phyloP scores from a whole-genome alignment of 768 basidiomycete genomes.

The Termitomyces sp. region DNA sequence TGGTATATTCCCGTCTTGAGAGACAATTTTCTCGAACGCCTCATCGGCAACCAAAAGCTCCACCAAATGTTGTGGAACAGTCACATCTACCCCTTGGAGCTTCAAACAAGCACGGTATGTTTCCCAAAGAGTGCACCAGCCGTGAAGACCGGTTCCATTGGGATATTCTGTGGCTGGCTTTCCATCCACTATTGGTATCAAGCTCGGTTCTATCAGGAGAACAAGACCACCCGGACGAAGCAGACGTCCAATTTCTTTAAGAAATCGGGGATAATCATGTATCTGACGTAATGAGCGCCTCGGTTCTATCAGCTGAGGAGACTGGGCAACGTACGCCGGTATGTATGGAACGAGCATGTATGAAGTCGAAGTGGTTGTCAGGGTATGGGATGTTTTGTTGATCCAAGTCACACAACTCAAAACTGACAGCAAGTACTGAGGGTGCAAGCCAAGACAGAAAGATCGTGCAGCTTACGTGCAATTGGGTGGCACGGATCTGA shows the following conservation, averaged over 20 bases:
- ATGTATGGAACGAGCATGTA: slow-evolving; percentile 70
- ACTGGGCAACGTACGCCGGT: slow-evolving; percentile 48
- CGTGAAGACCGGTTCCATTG: slow-evolving; percentile 38
- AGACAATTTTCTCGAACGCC: background rate
- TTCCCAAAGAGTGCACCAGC: slow-evolving; percentile 67
- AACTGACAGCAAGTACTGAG: slow-evolving; percentile 36
- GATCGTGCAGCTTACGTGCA: background rate
- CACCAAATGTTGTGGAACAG: slow-evolving; percentile 55
- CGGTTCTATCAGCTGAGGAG: background rate
- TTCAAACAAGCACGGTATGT: slow-evolving; percentile 56
- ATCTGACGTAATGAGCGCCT: background rate
- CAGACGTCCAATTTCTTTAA: slow-evolving; percentile 62
- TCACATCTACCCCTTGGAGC: slow-evolving; percentile 52
- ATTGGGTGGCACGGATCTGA: background rate
- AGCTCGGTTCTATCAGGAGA: slow-evolving; percentile 63
- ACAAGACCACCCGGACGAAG: slow-evolving; percentile 71
- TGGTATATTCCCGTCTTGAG: slow-evolving; percentile 1
- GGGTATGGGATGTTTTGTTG: slow-evolving; percentile 61
- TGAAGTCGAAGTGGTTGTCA: slow-evolving; percentile 60
- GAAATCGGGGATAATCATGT: slow-evolving; percentile 6
- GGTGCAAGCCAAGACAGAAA: background rate
- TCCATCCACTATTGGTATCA: slow-evolving; percentile 48
- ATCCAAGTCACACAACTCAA: slow-evolving; percentile 71
- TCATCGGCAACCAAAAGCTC: slow-evolving; percentile 27
- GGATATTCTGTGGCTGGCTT: slow-evolving; percentile 33